Evolutionary conservation across 2,329 filamentous ascomycete genomes (phyloP).

Genomic region (Cladosporium phlei): DNA sequence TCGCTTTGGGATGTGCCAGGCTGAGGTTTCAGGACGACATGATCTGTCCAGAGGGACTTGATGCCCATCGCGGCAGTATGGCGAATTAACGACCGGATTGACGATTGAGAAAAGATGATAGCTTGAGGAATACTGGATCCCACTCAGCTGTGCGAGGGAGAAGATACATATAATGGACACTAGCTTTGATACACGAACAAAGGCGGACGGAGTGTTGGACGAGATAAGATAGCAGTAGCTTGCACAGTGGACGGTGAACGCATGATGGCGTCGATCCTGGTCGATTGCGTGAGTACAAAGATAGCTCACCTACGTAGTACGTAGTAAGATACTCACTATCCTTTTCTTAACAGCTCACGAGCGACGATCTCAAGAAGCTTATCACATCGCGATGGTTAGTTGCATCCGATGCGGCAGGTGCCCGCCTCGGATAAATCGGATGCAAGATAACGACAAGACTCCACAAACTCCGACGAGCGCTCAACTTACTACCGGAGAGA

Average conservation of each 20-base stretch:
- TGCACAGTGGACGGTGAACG: too few species aligned
- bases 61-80: not conserved
- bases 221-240: not conserved
- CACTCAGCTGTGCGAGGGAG: not conserved
- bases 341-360: too few species aligned
- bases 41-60: slow-evolving; percentile 4
- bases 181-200: not conserved
- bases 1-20: slow-evolving; percentile 1
- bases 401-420: not conserved
- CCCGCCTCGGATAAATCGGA: not conserved
- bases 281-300: too few species aligned
- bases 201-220: not conserved
- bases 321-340: too few species aligned
- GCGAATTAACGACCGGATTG: not conserved
- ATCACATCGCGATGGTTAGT: too few species aligned
- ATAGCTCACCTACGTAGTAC: not conserved
- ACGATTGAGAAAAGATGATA: not conserved
- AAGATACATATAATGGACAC: not conserved
- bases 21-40: slow-evolving; percentile 9
- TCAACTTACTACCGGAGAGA: too few species aligned
- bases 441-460: not conserved
- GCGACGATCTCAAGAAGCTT: too few species aligned
- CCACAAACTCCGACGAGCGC: too few species aligned
- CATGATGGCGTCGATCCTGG: not conserved
- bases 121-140: not conserved